Percentiles rank a stretch among this genome's conserved stretches.
Evolutionary conservation across 2,329 filamentous ascomycete genomes (phyloP).

Genomic region (Coleophoma eucalyptorum): DNA sequence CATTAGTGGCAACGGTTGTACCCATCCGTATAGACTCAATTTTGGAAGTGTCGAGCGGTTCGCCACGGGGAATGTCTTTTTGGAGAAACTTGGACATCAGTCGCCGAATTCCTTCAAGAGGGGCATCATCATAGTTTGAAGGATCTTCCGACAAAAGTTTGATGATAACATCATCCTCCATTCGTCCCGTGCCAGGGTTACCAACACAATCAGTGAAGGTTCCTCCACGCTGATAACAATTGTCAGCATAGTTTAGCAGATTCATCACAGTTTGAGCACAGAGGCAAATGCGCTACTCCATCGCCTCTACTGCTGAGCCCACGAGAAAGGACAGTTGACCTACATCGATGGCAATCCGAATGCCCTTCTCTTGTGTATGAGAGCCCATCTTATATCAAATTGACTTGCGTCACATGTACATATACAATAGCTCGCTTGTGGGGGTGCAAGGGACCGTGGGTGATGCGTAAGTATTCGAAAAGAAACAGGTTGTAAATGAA

Average conservation of each 20-base stretch:
- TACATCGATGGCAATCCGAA: slow-evolving; percentile 64
- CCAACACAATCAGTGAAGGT: slow-evolving; percentile 93
- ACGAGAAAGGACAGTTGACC: not conserved
- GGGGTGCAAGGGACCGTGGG: too few relatives aligned
- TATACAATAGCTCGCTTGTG: too few relatives aligned
- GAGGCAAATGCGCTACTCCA: slow-evolving; percentile 4
- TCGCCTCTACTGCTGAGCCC: slow-evolving; percentile 4
- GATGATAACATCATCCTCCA: slow-evolving; percentile 75
- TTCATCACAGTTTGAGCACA: slow-evolving; percentile 2
- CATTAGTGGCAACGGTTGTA: slow-evolving; percentile 92
- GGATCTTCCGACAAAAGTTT: slow-evolving; percentile 90
- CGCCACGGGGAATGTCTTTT: slow-evolving; percentile 73
- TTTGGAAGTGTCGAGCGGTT: slow-evolving; percentile 73
- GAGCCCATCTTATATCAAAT: slow-evolving; percentile 8
- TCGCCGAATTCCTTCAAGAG: slow-evolving; percentile 84
- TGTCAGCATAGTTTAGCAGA: not conserved
- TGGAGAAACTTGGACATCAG: slow-evolving; percentile 75
- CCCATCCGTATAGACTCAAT: slow-evolving; percentile 96
- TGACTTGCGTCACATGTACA: too few relatives aligned
- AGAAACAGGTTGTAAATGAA: too few relatives aligned
- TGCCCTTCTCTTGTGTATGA: slow-evolving; percentile 40
- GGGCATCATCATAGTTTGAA: slow-evolving; percentile 85
- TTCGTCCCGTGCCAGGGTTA: slow-evolving; percentile 65
- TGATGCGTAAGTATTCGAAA: too few relatives aligned
- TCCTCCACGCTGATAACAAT: slow-evolving; percentile 61